These are phyloP conservation scores for Wickerhamomyces ciferrii DNA, from an alignment of 805 yeast species.

Conservation along the genomic window DNA sequence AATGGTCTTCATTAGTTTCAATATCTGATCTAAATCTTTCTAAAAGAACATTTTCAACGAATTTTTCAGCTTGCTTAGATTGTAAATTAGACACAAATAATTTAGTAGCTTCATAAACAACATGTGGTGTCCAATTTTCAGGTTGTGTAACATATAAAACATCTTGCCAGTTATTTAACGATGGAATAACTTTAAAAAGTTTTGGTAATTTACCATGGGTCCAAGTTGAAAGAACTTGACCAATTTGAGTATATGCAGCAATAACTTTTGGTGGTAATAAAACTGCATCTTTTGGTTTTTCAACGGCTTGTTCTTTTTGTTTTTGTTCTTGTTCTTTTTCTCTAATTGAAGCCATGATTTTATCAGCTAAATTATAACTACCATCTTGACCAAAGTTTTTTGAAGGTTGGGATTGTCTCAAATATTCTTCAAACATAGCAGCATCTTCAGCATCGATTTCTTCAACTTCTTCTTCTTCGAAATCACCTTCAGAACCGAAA, in stretches of 20 bases:
- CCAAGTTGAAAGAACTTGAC: slow-evolving; percentile 80
- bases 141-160: slow-evolving; percentile 91
- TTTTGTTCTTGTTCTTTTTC: slow-evolving; percentile 52
- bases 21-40: slow-evolving; percentile 70
- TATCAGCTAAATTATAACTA: slow-evolving; percentile 78
- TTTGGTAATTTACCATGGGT: slow-evolving; percentile 97
- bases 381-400: slow-evolving; percentile 32
- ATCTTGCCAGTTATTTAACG: slow-evolving; percentile 93
- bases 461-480: slow-evolving; percentile 50
- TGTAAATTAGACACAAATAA: slow-evolving; percentile 86
- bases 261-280: slow-evolving; percentile 94
- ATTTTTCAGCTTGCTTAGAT: slow-evolving; percentile 84
- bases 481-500: slow-evolving; percentile 44
- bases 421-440: slow-evolving; percentile 75
- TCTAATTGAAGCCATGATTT: slow-evolving; percentile 83
- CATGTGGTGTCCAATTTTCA: slow-evolving; percentile 91
- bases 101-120: slow-evolving; percentile 90
- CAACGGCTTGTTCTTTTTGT: slow-evolving; percentile 17
- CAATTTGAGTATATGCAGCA: slow-evolving; percentile 89
- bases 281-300: slow-evolving; percentile 62
- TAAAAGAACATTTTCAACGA: slow-evolving; percentile 60
- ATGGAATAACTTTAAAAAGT: slow-evolving; percentile 89
- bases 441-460: slow-evolving; percentile 78
- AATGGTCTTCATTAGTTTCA: slow-evolving; percentile 70
- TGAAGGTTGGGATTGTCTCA: slow-evolving; percentile 35